Evolutionary conservation across 768 basidiomycete species (phyloP), one percentile per base, ranked within the genome.

Genomic region (Hygrocybe coccinea): DNA sequence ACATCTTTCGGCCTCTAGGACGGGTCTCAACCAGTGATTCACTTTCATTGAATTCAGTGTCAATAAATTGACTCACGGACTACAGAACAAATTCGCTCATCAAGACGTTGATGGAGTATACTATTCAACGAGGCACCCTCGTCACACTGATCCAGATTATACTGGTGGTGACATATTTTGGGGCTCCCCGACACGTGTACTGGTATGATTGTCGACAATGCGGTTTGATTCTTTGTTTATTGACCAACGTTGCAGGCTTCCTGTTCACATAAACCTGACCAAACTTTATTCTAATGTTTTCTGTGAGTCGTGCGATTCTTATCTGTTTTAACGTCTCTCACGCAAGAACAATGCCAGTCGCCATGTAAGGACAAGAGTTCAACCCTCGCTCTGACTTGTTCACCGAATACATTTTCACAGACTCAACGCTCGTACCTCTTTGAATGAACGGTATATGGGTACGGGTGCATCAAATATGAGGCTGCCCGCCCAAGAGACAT

Each of bases 271-370:
- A 55, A 77, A 77, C 54, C 74, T 78, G 8, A 78, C 77, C 4
- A 77, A 75, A 44, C 65, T 79, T 7, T 79, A 79, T 57, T 77
- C 74, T 15, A 78, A 78, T 56, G 77, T 76, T 1, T 78, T 78
- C 62, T 78, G 78, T 78, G 52, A 69, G 78, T 71, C 19, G n/a
- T 83, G 29, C 12, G 50, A 50, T 33, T 15, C 41, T 10, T 24
- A 24, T 35, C 29, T n/a, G 25, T 7, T 10, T 36, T 53, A 21
- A 49, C 41, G 36, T 48, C 17, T 39, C 19, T 54, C 44, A 21
- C 14, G 19, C 1, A 24, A 24, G n/a, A 22, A 21, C 46, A n/a
- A 35, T 57, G 6, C 10, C 50, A 72, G 71, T 71, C 55, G 71
- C 70, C 19, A 72, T 72, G 69, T 72, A 54, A 64, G 67, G 19